Conservation (phyloP, 2,329 filamentous ascomycete genomes). For the Nemania sp. region DNA sequence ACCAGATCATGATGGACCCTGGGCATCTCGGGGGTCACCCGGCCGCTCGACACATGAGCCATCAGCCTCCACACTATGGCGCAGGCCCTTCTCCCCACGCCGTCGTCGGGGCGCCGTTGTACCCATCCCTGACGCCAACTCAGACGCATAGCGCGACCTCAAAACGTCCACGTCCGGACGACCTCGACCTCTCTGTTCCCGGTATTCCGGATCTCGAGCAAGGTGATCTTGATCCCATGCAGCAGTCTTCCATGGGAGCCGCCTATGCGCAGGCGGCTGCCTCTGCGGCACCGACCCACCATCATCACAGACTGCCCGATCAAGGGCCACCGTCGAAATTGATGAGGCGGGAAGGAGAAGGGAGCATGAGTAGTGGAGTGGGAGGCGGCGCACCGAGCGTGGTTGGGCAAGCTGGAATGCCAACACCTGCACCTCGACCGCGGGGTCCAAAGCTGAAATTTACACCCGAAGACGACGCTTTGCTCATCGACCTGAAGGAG, state of each 20-base stretch:
- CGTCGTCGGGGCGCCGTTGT: conserved; percentile 55
- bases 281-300: conserved; percentile 64
- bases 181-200: conserved; percentile 60
- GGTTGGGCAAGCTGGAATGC: conserved; percentile 87
- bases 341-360: conserved; percentile 62
- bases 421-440: conserved; percentile 76
- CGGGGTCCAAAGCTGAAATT: conserved; percentile 92
- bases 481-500: conserved; percentile 89
- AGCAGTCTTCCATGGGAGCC: conserved; percentile 56
- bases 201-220: conserved; percentile 59
- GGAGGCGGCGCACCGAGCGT: conserved; percentile 74
- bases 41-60: conserved; percentile 52
- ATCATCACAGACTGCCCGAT: conserved; percentile 80
- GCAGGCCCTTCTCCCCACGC: conserved; percentile 50
- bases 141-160: conserved; percentile 43
- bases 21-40: conserved; percentile 58
- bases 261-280: conserved; percentile 53
- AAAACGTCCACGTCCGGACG: conserved; percentile 62
- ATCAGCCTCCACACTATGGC: conserved; percentile 60
- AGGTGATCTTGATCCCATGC: conserved; percentile 59
- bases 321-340: conserved; percentile 72
- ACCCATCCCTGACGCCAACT: conserved; percentile 53
- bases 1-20: conserved; percentile 61
- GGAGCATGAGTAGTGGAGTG: conserved; percentile 47
- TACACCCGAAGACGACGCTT: conserved; percentile 85